A percentile compares a stretch with the other conserved stretches of the same genome.
phyloP scores from a whole-genome alignment of 1,139 yeast genomes.

The Williopsis jadinii region DNA sequence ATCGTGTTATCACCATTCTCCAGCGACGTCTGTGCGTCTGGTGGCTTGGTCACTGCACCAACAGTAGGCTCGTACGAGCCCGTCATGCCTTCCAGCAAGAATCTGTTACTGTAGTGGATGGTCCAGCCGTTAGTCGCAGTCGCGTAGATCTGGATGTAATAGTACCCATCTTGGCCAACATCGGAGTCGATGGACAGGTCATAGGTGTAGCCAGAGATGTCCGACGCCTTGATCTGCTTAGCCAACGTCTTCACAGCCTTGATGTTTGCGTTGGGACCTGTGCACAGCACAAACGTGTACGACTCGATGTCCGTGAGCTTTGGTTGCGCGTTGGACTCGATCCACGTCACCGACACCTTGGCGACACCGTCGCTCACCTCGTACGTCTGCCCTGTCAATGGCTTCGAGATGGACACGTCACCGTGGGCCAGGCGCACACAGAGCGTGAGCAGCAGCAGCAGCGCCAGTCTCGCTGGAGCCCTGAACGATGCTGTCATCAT shows the following conservation, averaged over 20 bases:
- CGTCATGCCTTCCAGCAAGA: constrained; percentile 60
- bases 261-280: constrained; percentile 52
- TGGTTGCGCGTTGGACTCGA: constrained; percentile 46
- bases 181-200: constrained; percentile 36
- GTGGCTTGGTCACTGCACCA: constrained; percentile 36
- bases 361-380: constrained; percentile 44
- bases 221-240: constrained; percentile 24
- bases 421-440: constrained; percentile 16
- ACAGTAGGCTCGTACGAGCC: constrained; percentile 42
- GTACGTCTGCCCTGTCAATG: constrained; percentile 41
- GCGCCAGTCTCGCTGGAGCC: not conserved
- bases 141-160: constrained; percentile 61
- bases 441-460: not conserved
- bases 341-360: constrained; percentile 51
- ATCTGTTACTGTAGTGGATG: constrained; percentile 68
- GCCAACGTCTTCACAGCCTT: constrained; percentile 32
- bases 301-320: constrained; percentile 35
- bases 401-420: constrained; percentile 53
- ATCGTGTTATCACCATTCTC: constrained; percentile 24
- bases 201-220: constrained; percentile 28
- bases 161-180: constrained; percentile 54
- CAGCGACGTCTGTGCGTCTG: constrained; percentile 33
- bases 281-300: constrained; percentile 55
- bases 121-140: constrained; percentile 39
- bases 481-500: too few relatives aligned